A percentile compares a stretch with the other conserved stretches of the same genome.
Evolutionary conservation across 2,329 filamentous ascomycete genomes (phyloP).

Genomic region (Scortechinia acanthostroma): DNA sequence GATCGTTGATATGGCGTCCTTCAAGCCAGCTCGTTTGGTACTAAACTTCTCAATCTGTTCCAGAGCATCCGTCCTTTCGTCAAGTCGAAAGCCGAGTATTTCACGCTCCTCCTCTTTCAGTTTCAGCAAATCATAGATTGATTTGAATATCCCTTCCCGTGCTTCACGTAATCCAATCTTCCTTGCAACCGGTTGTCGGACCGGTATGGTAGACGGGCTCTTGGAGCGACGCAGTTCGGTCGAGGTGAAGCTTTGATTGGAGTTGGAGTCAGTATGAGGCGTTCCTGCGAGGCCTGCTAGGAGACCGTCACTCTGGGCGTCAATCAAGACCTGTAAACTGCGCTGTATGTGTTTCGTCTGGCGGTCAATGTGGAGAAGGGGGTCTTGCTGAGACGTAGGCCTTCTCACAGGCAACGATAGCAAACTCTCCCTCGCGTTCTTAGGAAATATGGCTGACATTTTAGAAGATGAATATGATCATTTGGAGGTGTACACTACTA

Average conservation of each 20-base stretch:
- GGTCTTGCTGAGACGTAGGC: conserved; percentile 21
- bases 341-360: conserved; percentile 43
- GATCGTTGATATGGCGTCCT: conserved; percentile 38
- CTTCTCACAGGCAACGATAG: conserved; percentile 16
- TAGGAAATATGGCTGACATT: not conserved
- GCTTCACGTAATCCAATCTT: conserved; percentile 42
- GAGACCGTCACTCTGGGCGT: conserved; percentile 52
- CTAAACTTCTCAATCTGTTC: conserved; percentile 39
- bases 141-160: conserved; percentile 43
- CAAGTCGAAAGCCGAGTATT: conserved; percentile 33
- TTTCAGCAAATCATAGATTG: conserved; percentile 44
- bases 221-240: not conserved
- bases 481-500: too few species aligned
- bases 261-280: conserved; percentile 28
- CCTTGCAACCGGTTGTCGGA: conserved; percentile 25
- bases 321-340: conserved; percentile 48
- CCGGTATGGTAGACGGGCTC: conserved; percentile 19
- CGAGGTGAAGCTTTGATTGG: conserved; percentile 30
- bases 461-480: not conserved
- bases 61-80: conserved; percentile 33
- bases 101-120: conserved; percentile 48
- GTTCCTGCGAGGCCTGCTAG: conserved; percentile 32
- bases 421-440: conserved; percentile 4
- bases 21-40: conserved; percentile 36
- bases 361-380: conserved; percentile 38